These are phyloP conservation scores for Clausena lansium DNA, from an alignment of 345 rosid species.

Conservation along the genomic window DNA sequence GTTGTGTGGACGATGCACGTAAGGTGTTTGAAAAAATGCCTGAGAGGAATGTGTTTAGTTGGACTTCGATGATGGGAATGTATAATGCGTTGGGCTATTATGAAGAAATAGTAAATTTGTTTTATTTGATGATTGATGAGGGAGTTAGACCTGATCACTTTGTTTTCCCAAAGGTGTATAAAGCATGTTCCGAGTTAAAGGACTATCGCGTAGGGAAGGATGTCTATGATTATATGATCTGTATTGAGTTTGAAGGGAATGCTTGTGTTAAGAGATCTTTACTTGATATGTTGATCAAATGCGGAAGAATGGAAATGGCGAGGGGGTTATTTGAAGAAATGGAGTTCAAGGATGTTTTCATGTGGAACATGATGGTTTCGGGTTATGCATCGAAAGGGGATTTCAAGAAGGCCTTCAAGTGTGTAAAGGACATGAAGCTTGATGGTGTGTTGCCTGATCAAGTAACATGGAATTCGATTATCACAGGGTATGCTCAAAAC, in stretches of 20 bases:
- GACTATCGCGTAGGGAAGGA: not conserved
- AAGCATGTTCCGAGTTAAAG: constrained; percentile 9
- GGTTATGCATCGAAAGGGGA: not conserved
- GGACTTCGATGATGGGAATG: constrained; percentile 16
- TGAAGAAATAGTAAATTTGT: constrained; percentile 8
- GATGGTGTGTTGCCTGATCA: constrained; percentile 30
- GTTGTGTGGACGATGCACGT: not conserved
- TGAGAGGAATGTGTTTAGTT: constrained; percentile 11
- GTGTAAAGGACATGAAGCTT: constrained; percentile 14
- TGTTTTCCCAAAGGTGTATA: constrained; percentile 7
- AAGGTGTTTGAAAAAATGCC: constrained; percentile 6
- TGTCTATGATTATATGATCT: constrained; percentile 7
- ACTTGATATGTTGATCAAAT: constrained; percentile 14
- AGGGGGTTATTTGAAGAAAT: constrained; percentile 7
- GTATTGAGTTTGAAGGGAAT: constrained; percentile 8
- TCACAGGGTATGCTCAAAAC: constrained; percentile 24
- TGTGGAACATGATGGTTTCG: constrained; percentile 14
- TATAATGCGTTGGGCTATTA: not conserved
- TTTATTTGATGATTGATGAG: constrained; percentile 10
- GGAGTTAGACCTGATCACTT: constrained; percentile 14
- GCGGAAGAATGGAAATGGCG: constrained; percentile 9
- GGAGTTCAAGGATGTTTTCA: constrained; percentile 10
- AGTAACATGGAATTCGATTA: constrained; percentile 35
- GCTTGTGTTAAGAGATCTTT: constrained; percentile 8
- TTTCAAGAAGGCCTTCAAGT: constrained; percentile 3